Evolutionary conservation across 192 early-diverging fungal species (phyloP).

Genomic region (Coemansia interrupta): DNA sequence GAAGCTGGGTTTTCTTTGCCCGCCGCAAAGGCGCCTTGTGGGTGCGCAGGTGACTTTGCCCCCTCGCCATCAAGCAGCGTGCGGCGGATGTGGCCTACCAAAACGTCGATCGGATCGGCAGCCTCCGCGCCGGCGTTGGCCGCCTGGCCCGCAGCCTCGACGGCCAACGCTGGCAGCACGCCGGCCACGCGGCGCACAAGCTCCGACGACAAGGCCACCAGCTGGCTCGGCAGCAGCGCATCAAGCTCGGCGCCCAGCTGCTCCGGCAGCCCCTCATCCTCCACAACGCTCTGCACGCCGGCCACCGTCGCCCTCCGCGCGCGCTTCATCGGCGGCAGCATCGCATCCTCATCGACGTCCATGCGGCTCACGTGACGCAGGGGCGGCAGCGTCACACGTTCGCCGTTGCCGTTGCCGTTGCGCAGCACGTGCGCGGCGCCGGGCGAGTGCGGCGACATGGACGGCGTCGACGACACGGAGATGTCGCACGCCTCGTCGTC

Average conservation of each 20-base stretch:
- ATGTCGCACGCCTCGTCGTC: slow-evolving; percentile 48
- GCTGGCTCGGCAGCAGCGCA: slow-evolving; percentile 37
- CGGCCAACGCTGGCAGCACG: slow-evolving; percentile 38
- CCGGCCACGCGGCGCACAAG: slow-evolving; percentile 45
- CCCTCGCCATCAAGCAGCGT: slow-evolving; percentile 9
- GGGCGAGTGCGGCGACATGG: slow-evolving; percentile 14
- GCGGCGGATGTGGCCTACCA: slow-evolving; percentile 24
- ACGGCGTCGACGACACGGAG: slow-evolving; percentile 47
- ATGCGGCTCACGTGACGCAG: slow-evolving; percentile 5
- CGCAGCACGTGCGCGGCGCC: slow-evolving; percentile 2
- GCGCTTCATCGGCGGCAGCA: slow-evolving; percentile 19
- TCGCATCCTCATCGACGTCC: slow-evolving; percentile 7
- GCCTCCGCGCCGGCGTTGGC: slow-evolving; percentile 2
- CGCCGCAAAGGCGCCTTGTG: neutral
- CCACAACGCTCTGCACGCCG: slow-evolving; percentile 21
- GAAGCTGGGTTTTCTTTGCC: neutral
- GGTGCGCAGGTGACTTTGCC: neutral
- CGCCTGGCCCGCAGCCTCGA: slow-evolving; percentile 21
- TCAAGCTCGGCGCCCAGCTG: slow-evolving; percentile 24
- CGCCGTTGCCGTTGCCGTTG: neutral
- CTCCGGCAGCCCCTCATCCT: slow-evolving; percentile 1
- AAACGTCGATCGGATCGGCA: slow-evolving; percentile 21
- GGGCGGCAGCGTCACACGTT: slow-evolving; percentile 2
- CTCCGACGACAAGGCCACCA: slow-evolving; percentile 47
- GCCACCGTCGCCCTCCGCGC: slow-evolving; percentile 32